Percentiles rank a stretch among this genome's conserved stretches.
phyloP scores from a whole-genome alignment of 768 basidiomycete genomes.

The Suillus tomentosus region DNA sequence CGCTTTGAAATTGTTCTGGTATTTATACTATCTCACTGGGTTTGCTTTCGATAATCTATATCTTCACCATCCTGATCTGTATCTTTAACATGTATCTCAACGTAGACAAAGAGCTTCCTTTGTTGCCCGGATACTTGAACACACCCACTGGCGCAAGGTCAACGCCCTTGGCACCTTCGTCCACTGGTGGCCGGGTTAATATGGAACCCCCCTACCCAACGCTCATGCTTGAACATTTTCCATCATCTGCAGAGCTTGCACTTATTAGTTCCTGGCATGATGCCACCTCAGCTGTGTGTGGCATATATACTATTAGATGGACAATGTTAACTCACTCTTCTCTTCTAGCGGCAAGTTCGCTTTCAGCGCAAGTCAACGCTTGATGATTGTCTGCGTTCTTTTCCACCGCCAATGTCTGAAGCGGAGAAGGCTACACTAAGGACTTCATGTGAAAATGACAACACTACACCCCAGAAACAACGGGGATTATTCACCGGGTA shows the following conservation, averaged over 20 bases:
- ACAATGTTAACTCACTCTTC: not conserved
- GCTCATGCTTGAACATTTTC: slow-evolving; percentile 20
- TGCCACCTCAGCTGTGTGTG: slow-evolving; percentile 24
- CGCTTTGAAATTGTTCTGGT: not conserved
- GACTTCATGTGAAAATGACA: slow-evolving; percentile 9
- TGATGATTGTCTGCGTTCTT: not conserved
- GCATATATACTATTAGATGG: slow-evolving; percentile 8
- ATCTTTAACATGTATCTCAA: slow-evolving; percentile 15
- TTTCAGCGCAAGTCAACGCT: slow-evolving; percentile 21
- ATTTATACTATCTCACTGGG: not conserved
- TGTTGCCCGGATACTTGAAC: slow-evolving; percentile 20
- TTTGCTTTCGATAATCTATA: no score
- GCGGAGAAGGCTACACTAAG: not conserved
- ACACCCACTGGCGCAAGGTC: not conserved
- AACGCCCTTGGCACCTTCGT: not conserved
- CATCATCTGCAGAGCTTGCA: slow-evolving; percentile 23
- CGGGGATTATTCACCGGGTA: slow-evolving; percentile 28
- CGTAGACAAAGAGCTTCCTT: slow-evolving; percentile 27
- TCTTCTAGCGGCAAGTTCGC: slow-evolving; percentile 23
- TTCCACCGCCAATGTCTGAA: slow-evolving; percentile 17
- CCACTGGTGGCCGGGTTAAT: not conserved
- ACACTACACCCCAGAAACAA: slow-evolving; percentile 14
- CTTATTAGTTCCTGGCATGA: slow-evolving; percentile 29
- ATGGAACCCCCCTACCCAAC: slow-evolving; percentile 18
- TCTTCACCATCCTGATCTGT: not conserved